Evolutionary conservation across 148 eudicot species (phyloP).

Genomic region (Pharnaceum exiguum): DNA sequence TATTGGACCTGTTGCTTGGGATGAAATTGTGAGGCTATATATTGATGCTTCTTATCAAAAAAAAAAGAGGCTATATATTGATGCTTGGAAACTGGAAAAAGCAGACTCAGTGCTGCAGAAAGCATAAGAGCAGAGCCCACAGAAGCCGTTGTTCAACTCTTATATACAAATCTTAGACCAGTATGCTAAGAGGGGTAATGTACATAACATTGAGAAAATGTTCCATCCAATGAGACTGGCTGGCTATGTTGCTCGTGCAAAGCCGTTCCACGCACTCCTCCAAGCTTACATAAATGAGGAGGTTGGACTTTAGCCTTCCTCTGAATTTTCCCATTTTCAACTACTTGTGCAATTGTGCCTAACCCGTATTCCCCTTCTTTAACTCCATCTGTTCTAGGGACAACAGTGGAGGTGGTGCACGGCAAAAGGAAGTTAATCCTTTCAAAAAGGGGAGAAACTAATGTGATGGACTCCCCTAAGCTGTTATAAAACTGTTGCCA

Average conservation of each 20-base stretch:
- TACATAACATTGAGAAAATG: constrained; percentile 76
- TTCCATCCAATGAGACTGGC: constrained; percentile 61
- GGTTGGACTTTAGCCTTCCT: too few relatives aligned
- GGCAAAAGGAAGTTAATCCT: constrained; percentile 54
- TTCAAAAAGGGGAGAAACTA: constrained; percentile 44
- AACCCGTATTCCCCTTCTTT: too few relatives aligned
- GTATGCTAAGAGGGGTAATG: constrained; percentile 68
- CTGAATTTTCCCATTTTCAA: too few relatives aligned
- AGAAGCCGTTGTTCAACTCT: constrained; percentile 48
- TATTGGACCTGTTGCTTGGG: constrained; percentile 73
- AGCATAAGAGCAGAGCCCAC: constrained; percentile 35
- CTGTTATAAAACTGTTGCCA: constrained; percentile 64
- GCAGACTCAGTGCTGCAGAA: constrained; percentile 64
- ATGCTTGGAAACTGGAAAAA: constrained; percentile 83
- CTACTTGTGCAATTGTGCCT: too few relatives aligned
- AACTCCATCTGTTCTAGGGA: constrained; percentile 35
- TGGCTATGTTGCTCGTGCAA: constrained; percentile 51
- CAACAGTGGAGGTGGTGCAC: constrained; percentile 51
- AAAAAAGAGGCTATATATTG: too few relatives aligned
- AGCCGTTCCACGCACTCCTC: constrained; percentile 33
- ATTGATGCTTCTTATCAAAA: too few relatives aligned
- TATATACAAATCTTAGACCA: constrained; percentile 57
- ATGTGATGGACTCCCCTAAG: constrained; percentile 59
- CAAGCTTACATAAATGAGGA: constrained; percentile 56
- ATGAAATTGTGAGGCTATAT: constrained; percentile 70